These are phyloP conservation scores for Phytophthora hybrid DNA, from an alignment of 352 stramenopile species.

Conservation along the genomic window DNA sequence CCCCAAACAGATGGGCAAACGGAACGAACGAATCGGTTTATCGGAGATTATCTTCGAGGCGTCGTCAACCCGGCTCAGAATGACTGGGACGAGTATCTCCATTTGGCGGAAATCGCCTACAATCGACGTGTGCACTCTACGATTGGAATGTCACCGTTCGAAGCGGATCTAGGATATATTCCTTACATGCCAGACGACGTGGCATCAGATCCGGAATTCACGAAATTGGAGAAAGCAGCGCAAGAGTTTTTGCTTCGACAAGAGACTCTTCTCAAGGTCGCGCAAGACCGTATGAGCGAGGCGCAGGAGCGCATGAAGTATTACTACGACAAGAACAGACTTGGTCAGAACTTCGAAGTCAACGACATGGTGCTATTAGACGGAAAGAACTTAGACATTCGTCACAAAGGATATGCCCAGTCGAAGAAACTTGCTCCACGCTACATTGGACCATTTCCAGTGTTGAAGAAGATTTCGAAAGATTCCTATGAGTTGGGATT, in stretches of 20 bases:
- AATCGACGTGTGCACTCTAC: constrained; percentile 12
- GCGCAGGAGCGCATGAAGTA: too few relatives aligned
- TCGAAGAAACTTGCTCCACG: constrained; percentile 9
- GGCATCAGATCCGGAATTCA: constrained; percentile 15
- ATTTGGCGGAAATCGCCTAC: constrained; percentile 15
- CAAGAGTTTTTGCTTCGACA: constrained; percentile 8
- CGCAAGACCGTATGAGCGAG: constrained; percentile 13
- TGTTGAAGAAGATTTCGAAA: not conserved
- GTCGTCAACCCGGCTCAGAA: too few relatives aligned
- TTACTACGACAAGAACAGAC: too few relatives aligned
- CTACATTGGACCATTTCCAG: constrained; percentile 15
- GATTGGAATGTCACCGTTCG: constrained; percentile 20
- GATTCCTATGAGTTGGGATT: constrained; percentile 19
- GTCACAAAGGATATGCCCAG: constrained; percentile 6
- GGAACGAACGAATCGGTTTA: too few relatives aligned
- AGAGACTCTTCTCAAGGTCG: constrained; percentile 5
- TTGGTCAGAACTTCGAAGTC: too few relatives aligned
- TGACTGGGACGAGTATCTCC: too few relatives aligned
- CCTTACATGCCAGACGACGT: constrained; percentile 11
- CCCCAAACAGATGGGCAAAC: too few relatives aligned
- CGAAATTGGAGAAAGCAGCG: constrained; percentile 15
- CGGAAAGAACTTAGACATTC: constrained; percentile 12
- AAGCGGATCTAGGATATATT: constrained; percentile 10
- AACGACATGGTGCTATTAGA: constrained; percentile 2
- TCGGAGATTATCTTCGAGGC: too few relatives aligned